Base-by-base conservation (phyloP, 441 rosid species). In the Bruguiera hainesii region DNA sequence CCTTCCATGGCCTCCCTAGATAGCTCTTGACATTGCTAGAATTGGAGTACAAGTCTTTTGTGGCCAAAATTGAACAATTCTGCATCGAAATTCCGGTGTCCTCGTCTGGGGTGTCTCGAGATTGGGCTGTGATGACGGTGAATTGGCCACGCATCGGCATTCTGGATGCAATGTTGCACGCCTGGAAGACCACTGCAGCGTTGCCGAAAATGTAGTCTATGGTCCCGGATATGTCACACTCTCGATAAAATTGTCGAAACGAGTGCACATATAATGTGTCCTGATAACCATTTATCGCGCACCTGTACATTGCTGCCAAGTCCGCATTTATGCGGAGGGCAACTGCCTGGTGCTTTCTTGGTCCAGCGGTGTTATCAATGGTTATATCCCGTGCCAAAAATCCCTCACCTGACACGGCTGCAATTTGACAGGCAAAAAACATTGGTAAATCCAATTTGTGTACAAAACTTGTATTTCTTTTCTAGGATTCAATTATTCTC, bases 21-120 rank as follows among this genome's bases (percentile, higher is more conserved):
- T 83, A 92, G 77, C 93, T 90, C 29, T 67, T 83, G 0, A 88
- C 83, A 0, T 7, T 57, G n/a, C 33, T 35, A 0, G 81, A 75
- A 33, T 68, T 81, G 2, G 75, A 70, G 63, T 61, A 60, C 35
- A 92, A 31, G 21, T 89, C 93, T 0, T 80, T 88, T 0, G 89
- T 48, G 1, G 96, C 84, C 3, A 83, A 49, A n/a, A 90, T 82
- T 0, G 91, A 84, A 26, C 98, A 92, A 29, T 88, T 92, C 35
- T 92, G 96, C n/a, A 92, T 82, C 1, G 97, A 92, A 48, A 92
- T 85, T 18, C 98, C 98, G 0, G 98, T 90, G 69, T 81, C 80
- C 74, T 88, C 85, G 6, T 88, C 88, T 0, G 78, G 87, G 63
- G 58, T 67, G 19, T 84, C 93, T 9, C 93, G 73, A 9, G 93